These are phyloP conservation scores for Cercospora citrullina DNA, from an alignment of 2,329 filamentous ascomycete genomes.

Conservation along the genomic window DNA sequence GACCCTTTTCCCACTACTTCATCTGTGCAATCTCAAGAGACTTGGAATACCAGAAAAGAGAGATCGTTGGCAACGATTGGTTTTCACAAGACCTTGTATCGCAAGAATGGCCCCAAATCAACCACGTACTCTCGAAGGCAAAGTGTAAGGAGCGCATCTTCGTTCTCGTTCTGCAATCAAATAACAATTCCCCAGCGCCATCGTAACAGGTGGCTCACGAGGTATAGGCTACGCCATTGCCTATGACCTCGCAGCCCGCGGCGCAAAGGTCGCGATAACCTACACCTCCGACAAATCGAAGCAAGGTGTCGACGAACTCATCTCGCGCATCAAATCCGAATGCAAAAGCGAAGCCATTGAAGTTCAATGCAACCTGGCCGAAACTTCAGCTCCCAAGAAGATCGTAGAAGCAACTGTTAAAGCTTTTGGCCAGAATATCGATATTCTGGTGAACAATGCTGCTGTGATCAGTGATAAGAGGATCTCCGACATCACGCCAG, in stretches of 20 bases:
- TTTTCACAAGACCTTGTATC: background rate
- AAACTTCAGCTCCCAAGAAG: slow-evolving; percentile 38
- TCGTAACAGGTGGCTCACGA: slow-evolving; percentile 54
- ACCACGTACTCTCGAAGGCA: slow-evolving; percentile 29
- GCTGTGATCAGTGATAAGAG: slow-evolving; percentile 14
- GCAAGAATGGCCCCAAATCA: slow-evolving; percentile 18
- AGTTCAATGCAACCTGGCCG: slow-evolving; percentile 45
- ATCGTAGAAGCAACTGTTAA: slow-evolving; percentile 42
- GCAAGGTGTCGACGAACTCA: slow-evolving; percentile 37
- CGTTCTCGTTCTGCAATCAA: background rate
- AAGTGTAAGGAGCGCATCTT: slow-evolving; percentile 22
- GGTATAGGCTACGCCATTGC: slow-evolving; percentile 54
- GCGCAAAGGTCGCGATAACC: slow-evolving; percentile 49
- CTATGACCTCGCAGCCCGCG: slow-evolving; percentile 50
- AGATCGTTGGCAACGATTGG: background rate
- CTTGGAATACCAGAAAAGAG: no score
- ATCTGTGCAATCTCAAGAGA: background rate
- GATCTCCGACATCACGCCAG: slow-evolving; percentile 44
- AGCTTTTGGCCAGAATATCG: slow-evolving; percentile 44
- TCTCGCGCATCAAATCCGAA: slow-evolving; percentile 38
- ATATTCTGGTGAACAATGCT: slow-evolving; percentile 50
- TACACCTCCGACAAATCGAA: slow-evolving; percentile 46
- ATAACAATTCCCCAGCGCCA: slow-evolving; percentile 42
- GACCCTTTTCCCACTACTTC: background rate
- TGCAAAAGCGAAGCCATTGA: slow-evolving; percentile 42